These are phyloP conservation scores for Trametes sanguinea DNA, from an alignment of 768 basidiomycete species.

Conservation along the genomic window DNA sequence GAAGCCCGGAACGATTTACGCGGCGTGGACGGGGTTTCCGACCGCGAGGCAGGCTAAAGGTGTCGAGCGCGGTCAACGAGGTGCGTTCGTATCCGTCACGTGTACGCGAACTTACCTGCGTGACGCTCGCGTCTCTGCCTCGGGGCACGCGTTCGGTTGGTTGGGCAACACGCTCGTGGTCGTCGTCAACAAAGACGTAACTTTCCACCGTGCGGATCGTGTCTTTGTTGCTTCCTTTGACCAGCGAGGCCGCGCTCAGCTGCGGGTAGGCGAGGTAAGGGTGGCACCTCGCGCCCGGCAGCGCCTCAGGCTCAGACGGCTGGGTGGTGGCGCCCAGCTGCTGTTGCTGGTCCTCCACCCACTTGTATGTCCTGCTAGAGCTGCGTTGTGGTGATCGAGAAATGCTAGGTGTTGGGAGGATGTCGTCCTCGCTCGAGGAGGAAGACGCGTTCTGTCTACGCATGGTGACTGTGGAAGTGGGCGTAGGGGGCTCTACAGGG, in stretches of 20 bases:
- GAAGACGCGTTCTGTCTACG: constrained; percentile 7
- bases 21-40: constrained; percentile 28
- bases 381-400: constrained; percentile 34
- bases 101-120: constrained; percentile 27
- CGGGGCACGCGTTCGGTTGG: constrained; percentile 23
- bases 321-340: constrained; percentile 24
- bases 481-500: constrained; percentile 19
- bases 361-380: constrained; percentile 45
- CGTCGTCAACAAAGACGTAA: constrained; percentile 44
- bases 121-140: constrained; percentile 32
- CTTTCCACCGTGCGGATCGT: constrained; percentile 40
- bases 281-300: constrained; percentile 34
- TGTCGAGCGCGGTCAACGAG: constrained; percentile 22
- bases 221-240: constrained; percentile 30
- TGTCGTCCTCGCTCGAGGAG: constrained; percentile 16
- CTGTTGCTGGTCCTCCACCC: constrained; percentile 46
- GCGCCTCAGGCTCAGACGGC: constrained; percentile 28
- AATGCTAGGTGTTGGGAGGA: constrained; percentile 15
- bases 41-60: constrained; percentile 17
- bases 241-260: constrained; percentile 33
- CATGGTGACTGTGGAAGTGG: constrained; percentile 20
- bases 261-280: constrained; percentile 48
- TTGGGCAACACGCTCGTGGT: constrained; percentile 20
- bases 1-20: constrained; percentile 36
- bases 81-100: constrained; percentile 24